Conservation (phyloP, 2,329 filamentous ascomycete species). For the Bipolaris oryzae region DNA sequence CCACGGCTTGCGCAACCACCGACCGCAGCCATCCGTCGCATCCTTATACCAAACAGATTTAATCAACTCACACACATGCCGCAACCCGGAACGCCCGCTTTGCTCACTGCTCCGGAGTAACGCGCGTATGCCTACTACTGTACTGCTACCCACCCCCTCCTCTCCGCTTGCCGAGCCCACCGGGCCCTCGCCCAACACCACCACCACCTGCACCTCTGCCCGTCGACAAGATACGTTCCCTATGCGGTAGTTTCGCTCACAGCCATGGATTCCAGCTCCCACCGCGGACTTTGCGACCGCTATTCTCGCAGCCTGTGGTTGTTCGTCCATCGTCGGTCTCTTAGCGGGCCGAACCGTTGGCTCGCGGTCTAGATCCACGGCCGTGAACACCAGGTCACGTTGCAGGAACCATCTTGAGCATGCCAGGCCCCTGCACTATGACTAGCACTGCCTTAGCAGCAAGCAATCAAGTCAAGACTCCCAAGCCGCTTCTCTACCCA, state of each 20-base stretch:
- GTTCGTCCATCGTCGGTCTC: slow-evolving; percentile 2
- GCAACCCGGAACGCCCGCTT: background rate
- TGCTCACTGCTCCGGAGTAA: background rate
- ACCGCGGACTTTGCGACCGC: slow-evolving; percentile 13
- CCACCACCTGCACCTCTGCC: background rate
- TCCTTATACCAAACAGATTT: background rate
- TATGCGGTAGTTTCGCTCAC: slow-evolving; percentile 8
- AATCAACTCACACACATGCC: background rate
- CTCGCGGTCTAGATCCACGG: slow-evolving; percentile 12
- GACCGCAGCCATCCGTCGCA: background rate
- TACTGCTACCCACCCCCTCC: background rate
- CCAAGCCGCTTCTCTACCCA: background rate
- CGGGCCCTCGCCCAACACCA: background rate
- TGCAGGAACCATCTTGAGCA: background rate
- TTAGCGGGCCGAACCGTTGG: slow-evolving; percentile 16
- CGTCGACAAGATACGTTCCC: background rate
- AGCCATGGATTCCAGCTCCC: slow-evolving; percentile 6
- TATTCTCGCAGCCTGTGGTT: slow-evolving; percentile 10
- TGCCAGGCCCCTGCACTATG: background rate
- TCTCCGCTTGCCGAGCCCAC: background rate
- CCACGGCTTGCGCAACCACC: slow-evolving; percentile 1
- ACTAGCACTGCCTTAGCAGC: background rate
- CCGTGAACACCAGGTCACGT: slow-evolving; percentile 5
- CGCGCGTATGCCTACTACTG: background rate
- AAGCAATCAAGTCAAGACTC: background rate